Base-by-base conservation (phyloP, 768 basidiomycete species). In the Artomyces pyxidatus region DNA sequence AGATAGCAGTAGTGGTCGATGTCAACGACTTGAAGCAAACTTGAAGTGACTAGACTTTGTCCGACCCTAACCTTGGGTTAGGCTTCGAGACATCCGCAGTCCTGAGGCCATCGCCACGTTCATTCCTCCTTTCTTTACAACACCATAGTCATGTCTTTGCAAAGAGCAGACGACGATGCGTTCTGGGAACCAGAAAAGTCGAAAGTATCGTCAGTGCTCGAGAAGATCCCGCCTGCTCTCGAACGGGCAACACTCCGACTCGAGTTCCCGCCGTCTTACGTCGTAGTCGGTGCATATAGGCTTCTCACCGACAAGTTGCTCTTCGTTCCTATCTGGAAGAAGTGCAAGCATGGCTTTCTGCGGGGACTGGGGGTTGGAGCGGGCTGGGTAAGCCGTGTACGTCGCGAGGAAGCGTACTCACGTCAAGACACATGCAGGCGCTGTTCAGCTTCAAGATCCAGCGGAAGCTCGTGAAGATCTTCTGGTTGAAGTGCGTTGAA, bases 231-330 rank as follows among this genome's bases (percentile, higher is more conserved):
- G 0, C 57, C 62, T 3, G 52, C 66, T 21, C 72, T 87, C 9
- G 64, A 67, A 23, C 68, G 76, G n/a, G 79, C 84, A 0, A 70
- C 71, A 1, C 63, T 74, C 10, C 75, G 88, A 25, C 74, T 95
- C 45, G 69, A 80, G 37, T 85, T 91, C 55, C 81, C 89, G 0
- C 88, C 92, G 0, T 82, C 83, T 3, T 96, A 96, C 62, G 80
- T 83, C 40, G 65, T 89, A 4, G 90, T 96, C 0, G 92, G 92
- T 0, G 76, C 82, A 16, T 95, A 94, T 64, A 71, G 92, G 25
- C 70, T 96, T 6, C 74, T 80, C 58, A 89, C 85, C 0, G 91
- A 94, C 63, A 71, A 75, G 32, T 66, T 66, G 12, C 68, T 95
- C 28, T 82, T 79, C 51, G 67, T 71, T 22, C 89, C 91, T 4